Evolutionary conservation across 2,329 filamentous ascomycete genomes (phyloP).

Genomic region (Clonostachys chloroleuca): DNA sequence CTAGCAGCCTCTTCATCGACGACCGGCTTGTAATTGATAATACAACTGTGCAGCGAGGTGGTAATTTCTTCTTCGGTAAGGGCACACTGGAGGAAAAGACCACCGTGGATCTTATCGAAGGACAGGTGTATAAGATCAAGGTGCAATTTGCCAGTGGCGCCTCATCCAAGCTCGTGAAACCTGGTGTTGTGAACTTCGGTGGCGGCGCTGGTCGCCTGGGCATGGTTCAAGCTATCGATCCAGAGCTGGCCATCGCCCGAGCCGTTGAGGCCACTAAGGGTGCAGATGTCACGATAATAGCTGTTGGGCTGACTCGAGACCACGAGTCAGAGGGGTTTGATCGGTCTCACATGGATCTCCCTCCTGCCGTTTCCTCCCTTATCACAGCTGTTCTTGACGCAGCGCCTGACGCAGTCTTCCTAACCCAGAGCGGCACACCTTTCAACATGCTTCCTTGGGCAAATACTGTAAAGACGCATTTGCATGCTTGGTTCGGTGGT

Average conservation of each 20-base stretch:
- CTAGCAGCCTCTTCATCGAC: constrained; percentile 59
- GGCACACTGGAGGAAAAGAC: constrained; percentile 43
- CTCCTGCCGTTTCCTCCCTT: constrained; percentile 50
- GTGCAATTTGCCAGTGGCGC: constrained; percentile 53
- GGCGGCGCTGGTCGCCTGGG: constrained; percentile 10
- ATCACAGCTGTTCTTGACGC: constrained; percentile 33
- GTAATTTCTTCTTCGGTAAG: constrained; percentile 26
- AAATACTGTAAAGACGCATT: constrained; percentile 27
- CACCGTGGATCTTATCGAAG: constrained; percentile 50
- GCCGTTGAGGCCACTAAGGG: constrained; percentile 34
- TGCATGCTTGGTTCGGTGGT: constrained; percentile 8
- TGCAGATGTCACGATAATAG: constrained; percentile 48
- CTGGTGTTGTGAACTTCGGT: constrained; percentile 3
- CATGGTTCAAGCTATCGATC: constrained; percentile 3
- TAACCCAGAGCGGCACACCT: constrained; percentile 36
- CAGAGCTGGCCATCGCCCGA: constrained; percentile 4
- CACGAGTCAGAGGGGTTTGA: constrained; percentile 49
- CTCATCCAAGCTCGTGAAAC: constrained; percentile 6
- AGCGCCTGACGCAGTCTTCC: constrained; percentile 29
- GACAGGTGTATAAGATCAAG: constrained; percentile 52
- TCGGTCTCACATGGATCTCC: constrained; percentile 63
- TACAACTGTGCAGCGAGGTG: constrained; percentile 41
- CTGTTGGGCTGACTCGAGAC: constrained; percentile 47
- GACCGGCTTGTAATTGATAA: constrained; percentile 62
- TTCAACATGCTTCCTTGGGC: constrained; percentile 46